Evolutionary conservation across 148 eudicot species (phyloP).

Genomic region (Oxyria digyna): DNA sequence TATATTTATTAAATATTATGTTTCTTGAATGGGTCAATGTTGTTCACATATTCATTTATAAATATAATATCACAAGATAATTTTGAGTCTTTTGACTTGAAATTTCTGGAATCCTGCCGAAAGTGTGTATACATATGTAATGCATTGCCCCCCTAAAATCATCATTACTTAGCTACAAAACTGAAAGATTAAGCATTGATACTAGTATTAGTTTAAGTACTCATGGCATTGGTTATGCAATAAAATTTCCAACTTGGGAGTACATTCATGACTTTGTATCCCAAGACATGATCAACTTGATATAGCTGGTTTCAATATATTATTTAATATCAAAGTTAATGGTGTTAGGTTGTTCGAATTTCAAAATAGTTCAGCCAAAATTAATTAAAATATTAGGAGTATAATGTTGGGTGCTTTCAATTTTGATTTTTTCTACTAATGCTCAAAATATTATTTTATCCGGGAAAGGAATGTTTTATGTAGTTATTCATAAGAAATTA

Average conservation of each 20-base stretch:
- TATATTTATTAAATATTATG: too few species aligned
- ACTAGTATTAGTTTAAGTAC: too few species aligned
- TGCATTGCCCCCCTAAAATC: not conserved
- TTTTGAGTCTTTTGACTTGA: too few species aligned
- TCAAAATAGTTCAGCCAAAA: not conserved
- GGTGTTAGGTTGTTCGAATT: not conserved
- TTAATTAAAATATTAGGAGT: not conserved
- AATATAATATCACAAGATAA: too few species aligned
- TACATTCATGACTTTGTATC: not conserved
- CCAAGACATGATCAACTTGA: not conserved
- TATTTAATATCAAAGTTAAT: not conserved
- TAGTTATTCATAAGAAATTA: too few species aligned
- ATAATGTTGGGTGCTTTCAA: too few species aligned
- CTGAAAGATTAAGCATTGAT: not conserved
- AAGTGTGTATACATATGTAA: not conserved
- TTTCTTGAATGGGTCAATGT: too few species aligned
- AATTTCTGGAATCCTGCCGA: not conserved
- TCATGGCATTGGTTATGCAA: too few species aligned
- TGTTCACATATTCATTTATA: too few species aligned
- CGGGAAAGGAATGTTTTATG: too few species aligned
- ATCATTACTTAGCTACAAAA: not conserved
- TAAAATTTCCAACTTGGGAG: not conserved
- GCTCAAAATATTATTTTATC: too few species aligned
- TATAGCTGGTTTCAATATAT: not conserved
- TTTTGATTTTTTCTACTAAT: too few species aligned